Evolutionary conservation across 2,329 filamentous ascomycete genomes (phyloP).

Genomic region (Fusarium cicatricum): DNA sequence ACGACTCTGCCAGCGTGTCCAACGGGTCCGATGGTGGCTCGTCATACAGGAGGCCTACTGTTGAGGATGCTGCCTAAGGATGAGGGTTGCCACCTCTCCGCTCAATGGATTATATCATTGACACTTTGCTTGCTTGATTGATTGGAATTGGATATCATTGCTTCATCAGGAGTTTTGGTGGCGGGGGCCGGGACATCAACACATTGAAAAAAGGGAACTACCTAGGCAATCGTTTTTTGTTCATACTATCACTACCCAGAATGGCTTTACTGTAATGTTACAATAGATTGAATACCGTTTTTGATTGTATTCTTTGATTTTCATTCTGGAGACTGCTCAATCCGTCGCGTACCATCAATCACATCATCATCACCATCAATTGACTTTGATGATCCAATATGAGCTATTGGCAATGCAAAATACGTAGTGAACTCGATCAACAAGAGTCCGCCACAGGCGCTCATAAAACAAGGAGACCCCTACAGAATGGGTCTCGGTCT

Average conservation of each 20-base stretch:
- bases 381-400: not conserved
- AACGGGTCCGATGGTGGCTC: constrained; percentile 22
- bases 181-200: not conserved
- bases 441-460: constrained; percentile 12
- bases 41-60: constrained; percentile 38
- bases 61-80: constrained; percentile 28
- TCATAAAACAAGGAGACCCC: constrained; percentile 10
- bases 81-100: not conserved
- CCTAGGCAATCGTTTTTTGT: constrained; percentile 6
- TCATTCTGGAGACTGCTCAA: not conserved
- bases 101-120: too few relatives aligned
- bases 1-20: constrained; percentile 21
- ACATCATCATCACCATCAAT: not conserved
- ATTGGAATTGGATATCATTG: constrained; percentile 3
- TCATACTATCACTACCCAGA: not conserved
- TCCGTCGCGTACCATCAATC: not conserved
- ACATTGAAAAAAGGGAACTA: constrained; percentile 3
- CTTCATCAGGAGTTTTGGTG: constrained; percentile 27
- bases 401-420: constrained; percentile 21
- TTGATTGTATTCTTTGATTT: not conserved
- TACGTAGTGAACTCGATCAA: constrained; percentile 24
- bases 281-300: constrained; percentile 13
- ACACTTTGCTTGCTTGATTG: too few relatives aligned
- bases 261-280: constrained; percentile 14
- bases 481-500: not conserved